A percentile compares a stretch with the other conserved stretches of the same genome.
phyloP scores from a whole-genome alignment of 371 early-diverging fungal species.

The Chytridium lagenaria region DNA sequence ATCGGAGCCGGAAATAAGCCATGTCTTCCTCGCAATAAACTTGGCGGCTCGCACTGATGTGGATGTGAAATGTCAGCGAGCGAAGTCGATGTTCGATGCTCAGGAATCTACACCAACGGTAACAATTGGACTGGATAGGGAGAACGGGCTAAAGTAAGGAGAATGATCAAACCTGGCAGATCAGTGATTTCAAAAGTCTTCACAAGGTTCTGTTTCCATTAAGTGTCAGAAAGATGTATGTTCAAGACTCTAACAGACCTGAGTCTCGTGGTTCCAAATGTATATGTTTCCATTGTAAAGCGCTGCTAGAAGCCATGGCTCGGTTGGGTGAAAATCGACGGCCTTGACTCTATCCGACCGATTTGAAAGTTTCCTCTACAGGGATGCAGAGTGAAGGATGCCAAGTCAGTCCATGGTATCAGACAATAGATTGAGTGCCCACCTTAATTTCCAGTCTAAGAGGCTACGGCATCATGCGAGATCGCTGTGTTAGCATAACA shows the following conservation, averaged over 20 bases:
- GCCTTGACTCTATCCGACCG: conserved; percentile 97
- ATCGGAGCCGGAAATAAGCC: conserved; percentile 97
- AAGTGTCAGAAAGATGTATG: conserved; percentile 30
- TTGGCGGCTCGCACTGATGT: conserved; percentile 90
- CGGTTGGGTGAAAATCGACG: conserved; percentile 98
- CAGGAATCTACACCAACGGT: too few relatives aligned
- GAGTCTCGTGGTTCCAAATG: conserved; percentile 99
- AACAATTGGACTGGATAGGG: too few relatives aligned
- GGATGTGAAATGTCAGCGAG: background rate
- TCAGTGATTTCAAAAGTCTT: conserved; percentile 95
- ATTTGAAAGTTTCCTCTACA: conserved; percentile 65
- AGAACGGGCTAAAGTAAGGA: too few relatives aligned
- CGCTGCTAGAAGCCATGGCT: conserved; percentile 97
- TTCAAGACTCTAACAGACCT: conserved; percentile 62
- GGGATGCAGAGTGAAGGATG: background rate
- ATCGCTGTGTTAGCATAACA: background rate
- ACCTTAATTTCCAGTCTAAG: conserved; percentile 54
- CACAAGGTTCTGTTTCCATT: conserved; percentile 73
- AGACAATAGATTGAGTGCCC: background rate
- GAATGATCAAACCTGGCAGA: conserved; percentile 26
- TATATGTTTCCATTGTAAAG: conserved; percentile 97
- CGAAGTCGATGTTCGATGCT: background rate
- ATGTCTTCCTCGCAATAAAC: conserved; percentile 96
- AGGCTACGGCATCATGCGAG: conserved; percentile 32
- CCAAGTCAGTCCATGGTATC: background rate